Evolutionary conservation across 1,284 basidiomycete genomes (phyloP).

Genomic region (Sparassis latifolia): DNA sequence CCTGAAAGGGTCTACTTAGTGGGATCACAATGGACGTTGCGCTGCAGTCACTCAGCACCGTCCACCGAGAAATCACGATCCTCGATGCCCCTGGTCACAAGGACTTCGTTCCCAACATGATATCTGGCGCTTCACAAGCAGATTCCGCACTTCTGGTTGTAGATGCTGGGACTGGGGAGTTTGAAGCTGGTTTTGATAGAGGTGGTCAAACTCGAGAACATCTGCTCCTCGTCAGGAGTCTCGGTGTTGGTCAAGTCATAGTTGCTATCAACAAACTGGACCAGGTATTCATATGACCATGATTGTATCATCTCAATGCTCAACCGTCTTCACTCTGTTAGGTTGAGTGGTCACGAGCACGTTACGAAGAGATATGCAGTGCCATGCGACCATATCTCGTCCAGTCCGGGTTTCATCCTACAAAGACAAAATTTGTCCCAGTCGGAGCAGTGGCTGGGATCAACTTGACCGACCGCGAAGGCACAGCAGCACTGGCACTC

Average conservation of each 20-base stretch:
- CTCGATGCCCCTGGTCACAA: constrained; percentile 96
- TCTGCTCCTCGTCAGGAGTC: constrained; percentile 83
- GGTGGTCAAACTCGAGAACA: constrained; percentile 98
- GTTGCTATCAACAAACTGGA: constrained; percentile 96
- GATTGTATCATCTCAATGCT: not conserved
- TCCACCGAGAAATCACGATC: constrained; percentile 79
- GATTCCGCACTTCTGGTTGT: constrained; percentile 96
- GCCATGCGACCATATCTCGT: constrained; percentile 77
- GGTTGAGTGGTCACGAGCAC: constrained; percentile 78
- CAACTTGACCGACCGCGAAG: constrained; percentile 63
- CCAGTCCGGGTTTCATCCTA: constrained; percentile 80
- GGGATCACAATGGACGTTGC: constrained; percentile 99
- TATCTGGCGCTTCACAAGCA: constrained; percentile 94
- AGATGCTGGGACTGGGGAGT: constrained; percentile 86
- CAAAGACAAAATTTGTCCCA: constrained; percentile 82
- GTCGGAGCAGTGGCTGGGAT: constrained; percentile 88
- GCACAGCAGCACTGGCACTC: constrained; percentile 42
- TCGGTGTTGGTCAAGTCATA: constrained; percentile 92
- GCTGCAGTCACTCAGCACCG: constrained; percentile 74
- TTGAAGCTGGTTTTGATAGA: constrained; percentile 91
- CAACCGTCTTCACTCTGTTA: constrained; percentile 23
- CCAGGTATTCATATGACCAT: constrained; percentile 42
- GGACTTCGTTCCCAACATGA: constrained; percentile 99
- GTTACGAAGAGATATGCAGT: constrained; percentile 83
- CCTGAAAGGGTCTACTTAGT: constrained; percentile 34